Conservation (phyloP, 257 asterid species). For the Salvia rosmarinus region DNA sequence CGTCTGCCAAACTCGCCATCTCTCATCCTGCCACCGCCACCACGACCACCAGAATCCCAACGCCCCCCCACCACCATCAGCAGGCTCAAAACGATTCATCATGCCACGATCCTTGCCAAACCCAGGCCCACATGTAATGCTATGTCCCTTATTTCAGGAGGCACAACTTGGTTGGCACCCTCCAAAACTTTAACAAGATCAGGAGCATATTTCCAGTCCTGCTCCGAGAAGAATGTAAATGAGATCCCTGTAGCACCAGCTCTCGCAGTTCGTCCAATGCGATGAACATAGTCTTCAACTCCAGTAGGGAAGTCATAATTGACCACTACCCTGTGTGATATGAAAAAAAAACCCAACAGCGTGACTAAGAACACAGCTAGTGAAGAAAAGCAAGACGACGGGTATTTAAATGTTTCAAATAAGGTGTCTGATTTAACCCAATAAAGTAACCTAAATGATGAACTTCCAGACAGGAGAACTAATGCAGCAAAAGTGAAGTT, state of each 20-base stretch:
- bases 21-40: constrained; percentile 73
- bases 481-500: constrained; percentile 16
- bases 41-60: constrained; percentile 79
- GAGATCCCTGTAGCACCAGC: constrained; percentile 96
- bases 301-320: constrained; percentile 94
- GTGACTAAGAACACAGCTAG: too few relatives aligned
- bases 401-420: background rate
- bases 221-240: constrained; percentile 88
- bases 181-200: constrained; percentile 85
- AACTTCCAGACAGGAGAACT: background rate
- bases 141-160: constrained; percentile 81
- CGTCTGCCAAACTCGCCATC: constrained; percentile 68
- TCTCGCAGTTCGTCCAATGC: constrained; percentile 96
- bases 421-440: constrained; percentile 1
- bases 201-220: constrained; percentile 90
- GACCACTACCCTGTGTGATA: constrained; percentile 70
- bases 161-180: constrained; percentile 94
- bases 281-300: constrained; percentile 94
- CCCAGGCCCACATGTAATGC: constrained; percentile 76
- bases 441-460: background rate
- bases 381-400: background rate
- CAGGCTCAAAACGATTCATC: constrained; percentile 65
- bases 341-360: background rate
- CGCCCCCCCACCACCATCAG: constrained; percentile 67
- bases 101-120: constrained; percentile 73